Conservation (phyloP, 352 stramenopile species). For the Elongisporangium senticosum region DNA sequence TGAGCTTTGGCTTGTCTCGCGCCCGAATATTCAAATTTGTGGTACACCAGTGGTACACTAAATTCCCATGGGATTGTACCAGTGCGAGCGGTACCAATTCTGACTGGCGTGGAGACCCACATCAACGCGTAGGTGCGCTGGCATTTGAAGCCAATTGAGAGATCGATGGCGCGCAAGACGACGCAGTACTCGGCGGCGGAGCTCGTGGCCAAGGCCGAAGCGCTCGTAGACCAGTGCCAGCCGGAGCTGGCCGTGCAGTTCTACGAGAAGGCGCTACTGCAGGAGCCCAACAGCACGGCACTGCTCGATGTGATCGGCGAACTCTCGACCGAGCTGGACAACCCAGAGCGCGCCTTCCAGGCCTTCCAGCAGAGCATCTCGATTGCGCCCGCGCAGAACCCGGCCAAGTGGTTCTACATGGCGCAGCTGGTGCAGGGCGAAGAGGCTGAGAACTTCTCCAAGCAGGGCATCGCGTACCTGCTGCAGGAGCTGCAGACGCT, state of each 20-base stretch:
- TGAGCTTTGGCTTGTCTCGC: slow-evolving; percentile 11
- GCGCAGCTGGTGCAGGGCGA: slow-evolving; percentile 73
- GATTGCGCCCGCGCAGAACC: slow-evolving; percentile 63
- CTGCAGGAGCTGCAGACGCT: slow-evolving; percentile 43
- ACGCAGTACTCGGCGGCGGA: slow-evolving; percentile 55
- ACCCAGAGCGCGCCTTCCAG: slow-evolving; percentile 64
- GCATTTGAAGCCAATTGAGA: not conserved
- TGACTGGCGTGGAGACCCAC: slow-evolving; percentile 8
- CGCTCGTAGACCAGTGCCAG: slow-evolving; percentile 80
- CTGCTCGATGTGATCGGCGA: slow-evolving; percentile 79
- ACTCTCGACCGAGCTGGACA: slow-evolving; percentile 76
- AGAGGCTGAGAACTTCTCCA: slow-evolving; percentile 61
- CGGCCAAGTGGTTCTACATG: slow-evolving; percentile 83
- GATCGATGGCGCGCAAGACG: slow-evolving; percentile 18
- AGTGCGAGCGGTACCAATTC: slow-evolving; percentile 1
- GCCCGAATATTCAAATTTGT: not conserved
- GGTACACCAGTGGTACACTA: not conserved
- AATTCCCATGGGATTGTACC: not conserved
- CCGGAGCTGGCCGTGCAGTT: slow-evolving; percentile 81
- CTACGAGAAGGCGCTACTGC: slow-evolving; percentile 68
- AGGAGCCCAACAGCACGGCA: slow-evolving; percentile 61
- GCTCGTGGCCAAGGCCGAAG: slow-evolving; percentile 78
- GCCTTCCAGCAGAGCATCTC: slow-evolving; percentile 70
- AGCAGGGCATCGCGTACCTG: slow-evolving; percentile 66
- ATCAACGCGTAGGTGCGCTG: not conserved